phyloP scores from a whole-genome alignment of 176 grass and related monocot species.

The Eremochloa ophiuroides region DNA sequence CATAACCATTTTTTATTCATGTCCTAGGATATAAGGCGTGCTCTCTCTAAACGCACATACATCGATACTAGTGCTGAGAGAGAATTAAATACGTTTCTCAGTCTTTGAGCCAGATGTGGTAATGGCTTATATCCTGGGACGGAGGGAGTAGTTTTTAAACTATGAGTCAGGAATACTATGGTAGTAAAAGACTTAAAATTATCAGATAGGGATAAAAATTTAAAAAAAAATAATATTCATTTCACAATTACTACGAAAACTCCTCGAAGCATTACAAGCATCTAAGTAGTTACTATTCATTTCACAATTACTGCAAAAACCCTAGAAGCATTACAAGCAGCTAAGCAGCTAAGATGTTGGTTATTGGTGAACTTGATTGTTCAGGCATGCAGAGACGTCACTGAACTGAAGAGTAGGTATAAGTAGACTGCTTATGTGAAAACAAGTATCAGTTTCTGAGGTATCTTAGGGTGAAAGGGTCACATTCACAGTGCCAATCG shows the following conservation, averaged over 20 bases:
- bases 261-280: no score
- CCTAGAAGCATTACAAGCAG: not conserved
- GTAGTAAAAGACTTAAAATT: not conserved
- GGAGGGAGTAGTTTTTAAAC: not conserved
- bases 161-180: not conserved
- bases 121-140: no score
- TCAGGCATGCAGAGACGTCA: not conserved
- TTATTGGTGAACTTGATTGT: not conserved
- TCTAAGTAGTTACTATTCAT: slow-evolving; percentile 15
- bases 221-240: no score
- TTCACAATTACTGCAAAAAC: not conserved
- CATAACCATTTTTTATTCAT: no score
- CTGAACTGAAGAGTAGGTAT: not conserved
- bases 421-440: no score
- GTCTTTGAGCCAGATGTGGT: no score
- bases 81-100: no score
- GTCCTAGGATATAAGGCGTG: no score
- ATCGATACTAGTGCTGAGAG: no score
- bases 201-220: not conserved
- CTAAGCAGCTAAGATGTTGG: not conserved
- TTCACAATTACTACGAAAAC: no score
- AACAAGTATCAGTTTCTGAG: not conserved
- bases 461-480: not conserved
- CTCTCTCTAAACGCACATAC: no score
- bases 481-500: not conserved